Base-by-base conservation (phyloP, 2,329 filamentous ascomycete species). In the Botrytis fabae region DNA sequence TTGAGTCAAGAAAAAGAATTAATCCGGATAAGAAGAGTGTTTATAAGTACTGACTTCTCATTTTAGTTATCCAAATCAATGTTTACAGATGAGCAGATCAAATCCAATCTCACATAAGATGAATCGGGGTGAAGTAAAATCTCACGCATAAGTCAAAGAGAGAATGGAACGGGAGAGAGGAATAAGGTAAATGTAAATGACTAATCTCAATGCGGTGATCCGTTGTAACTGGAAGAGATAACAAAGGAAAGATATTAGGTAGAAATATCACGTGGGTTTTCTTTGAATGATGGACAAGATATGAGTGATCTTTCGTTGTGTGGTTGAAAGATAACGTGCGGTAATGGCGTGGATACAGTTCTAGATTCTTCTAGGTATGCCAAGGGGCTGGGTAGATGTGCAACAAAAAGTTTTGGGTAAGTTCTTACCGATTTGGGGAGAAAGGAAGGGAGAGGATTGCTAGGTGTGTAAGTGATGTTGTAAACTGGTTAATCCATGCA, bases 361-460 rank as follows among this genome's bases (percentile, higher is more conserved):
- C 32, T 66, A 66, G 63, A 40, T 66, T 28, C 28, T 40, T 66
- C 63, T 51, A 40, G 22, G 12, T 8, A 25, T 25, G 62, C 42
- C 62, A 64, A 48, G 62, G n/a, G 42, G 42, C 9, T 48, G 18
- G 63, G 14, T 65, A 66, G 32, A 66, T 54, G 44, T 66, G 63
- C 44, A 66, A 51, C 46, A 28, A 38, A 38, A 40, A 51, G 12
- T 51, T 64, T 25, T 18, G 20, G 20, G 40, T 12, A 10, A 38
- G 14, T 2, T 10, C 35, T n/a, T 4, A n/a, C 2, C 25, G 25
- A 1, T 10, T 0, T 22, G n/a, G 5, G 22, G 59, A 14, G 32
- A 28, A 61, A 38, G 22, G 2, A 25, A 18, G 8, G 16, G 28
- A 3, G 10, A 18, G 25, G 16, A 3, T 16, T 38, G 14, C 22